Base-by-base conservation (phyloP, 345 rosid species). In the Aquilaria sinensis region DNA sequence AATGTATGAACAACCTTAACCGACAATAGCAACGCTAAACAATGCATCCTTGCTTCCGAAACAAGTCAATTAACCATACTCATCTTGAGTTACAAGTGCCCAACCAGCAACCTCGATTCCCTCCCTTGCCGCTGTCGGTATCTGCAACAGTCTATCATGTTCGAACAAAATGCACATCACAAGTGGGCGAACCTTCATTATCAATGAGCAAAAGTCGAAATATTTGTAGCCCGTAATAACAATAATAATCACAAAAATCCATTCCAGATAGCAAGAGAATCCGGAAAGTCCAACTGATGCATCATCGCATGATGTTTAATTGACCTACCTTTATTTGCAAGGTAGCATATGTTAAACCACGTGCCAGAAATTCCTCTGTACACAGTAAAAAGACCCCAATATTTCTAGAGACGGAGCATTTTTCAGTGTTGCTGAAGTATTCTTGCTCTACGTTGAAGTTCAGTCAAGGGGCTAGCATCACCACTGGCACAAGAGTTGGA, bases 361-460 rank as follows among this genome's bases (percentile, higher is more conserved):
- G 51, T 31, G 12, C 13, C 64, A 49, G 60, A 15, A 12, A 45
- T 48, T 14, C 12, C 31, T 57, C 61, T 4, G 9, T 3, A 15
- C n/a, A 43, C 8, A 15, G 10, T 13, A 15, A 52, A 50, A 32
- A 12, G 7, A 12, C 34, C 12, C 14, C 50, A n/a, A n/a, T 30
- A 23, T 33, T 54, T 30, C 37, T 9, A 11, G 23, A 15, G 3
- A 48, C 0, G 11, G 43, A 63, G 56, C 51, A 34, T 61, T 13
- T 32, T 13, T 77, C 72, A 78, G 53, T 59, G 74, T 63, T 67
- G 51, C 55, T 69, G 76, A 54, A 77, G 74, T 65, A 62, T 16
- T 66, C 79, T 79, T 56, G 89, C 82, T 70, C 50, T 72, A 51
- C 12, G 63, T 64, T 86, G 88, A 80, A 86, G 81, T 63, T 78